Conservation (phyloP, 2,329 filamentous ascomycete species). For the Alternaria consortialis region DNA sequence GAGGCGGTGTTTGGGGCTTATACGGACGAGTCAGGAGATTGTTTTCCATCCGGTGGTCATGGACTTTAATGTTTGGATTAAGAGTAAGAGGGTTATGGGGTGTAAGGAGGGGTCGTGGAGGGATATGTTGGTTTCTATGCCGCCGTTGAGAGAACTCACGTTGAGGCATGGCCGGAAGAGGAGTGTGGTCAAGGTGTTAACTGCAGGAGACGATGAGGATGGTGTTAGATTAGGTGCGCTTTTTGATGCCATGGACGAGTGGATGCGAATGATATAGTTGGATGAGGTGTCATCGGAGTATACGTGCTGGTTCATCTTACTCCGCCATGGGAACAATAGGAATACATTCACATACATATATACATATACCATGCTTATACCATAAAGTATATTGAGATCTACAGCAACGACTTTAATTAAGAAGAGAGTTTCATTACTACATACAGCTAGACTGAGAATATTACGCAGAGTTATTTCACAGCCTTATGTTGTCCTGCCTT, state of each 20-base stretch:
- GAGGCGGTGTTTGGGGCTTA: slow-evolving; percentile 18
- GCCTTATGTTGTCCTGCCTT: too few species aligned
- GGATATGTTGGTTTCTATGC: slow-evolving; percentile 23
- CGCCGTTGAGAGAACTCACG: slow-evolving; percentile 19
- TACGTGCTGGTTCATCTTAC: slow-evolving; percentile 1
- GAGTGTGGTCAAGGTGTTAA: slow-evolving; percentile 11
- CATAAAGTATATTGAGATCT: background rate
- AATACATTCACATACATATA: background rate
- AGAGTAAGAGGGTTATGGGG: background rate
- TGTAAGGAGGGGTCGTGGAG: slow-evolving; percentile 9
- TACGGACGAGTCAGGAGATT: slow-evolving; percentile 23
- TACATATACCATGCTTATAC: background rate
- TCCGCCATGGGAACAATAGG: background rate
- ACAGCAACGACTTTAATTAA: background rate
- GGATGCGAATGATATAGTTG: slow-evolving; percentile 9
- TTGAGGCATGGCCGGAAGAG: slow-evolving; percentile 12
- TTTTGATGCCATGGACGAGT: slow-evolving; percentile 20
- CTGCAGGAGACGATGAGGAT: slow-evolving; percentile 4
- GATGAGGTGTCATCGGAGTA: background rate
- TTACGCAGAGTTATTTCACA: too few species aligned
- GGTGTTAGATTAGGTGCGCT: slow-evolving; percentile 18
- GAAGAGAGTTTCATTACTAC: too few species aligned
- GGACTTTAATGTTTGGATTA: slow-evolving; percentile 14
- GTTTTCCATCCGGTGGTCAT: slow-evolving; percentile 20
- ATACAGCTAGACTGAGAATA: too few species aligned